phyloP scores from a whole-genome alignment of 495 filamentous ascomycete species.

The Hypoxylon lenormandii region DNA sequence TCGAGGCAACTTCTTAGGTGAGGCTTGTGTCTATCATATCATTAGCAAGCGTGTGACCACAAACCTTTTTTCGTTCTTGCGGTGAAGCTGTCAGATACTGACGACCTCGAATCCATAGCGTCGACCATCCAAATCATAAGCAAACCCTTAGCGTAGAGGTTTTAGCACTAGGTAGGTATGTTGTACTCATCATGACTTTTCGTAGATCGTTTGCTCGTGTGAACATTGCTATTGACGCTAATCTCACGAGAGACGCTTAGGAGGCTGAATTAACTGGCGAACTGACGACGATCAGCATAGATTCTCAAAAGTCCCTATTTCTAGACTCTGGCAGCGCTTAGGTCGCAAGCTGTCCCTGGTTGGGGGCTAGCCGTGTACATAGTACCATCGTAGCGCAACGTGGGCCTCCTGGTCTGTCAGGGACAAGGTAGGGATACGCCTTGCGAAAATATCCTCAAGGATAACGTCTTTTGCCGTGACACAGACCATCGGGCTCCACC shows the following conservation, averaged over 20 bases:
- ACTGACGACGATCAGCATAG: conserved; percentile 36
- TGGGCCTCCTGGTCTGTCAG: conserved; percentile 1
- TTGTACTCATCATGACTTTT: conserved; percentile 13
- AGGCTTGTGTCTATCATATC: conserved; percentile 14
- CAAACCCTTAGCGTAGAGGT: conserved; percentile 10
- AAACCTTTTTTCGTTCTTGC: conserved; percentile 18
- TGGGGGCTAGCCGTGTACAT: not conserved
- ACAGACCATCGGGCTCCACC: conserved; percentile 34
- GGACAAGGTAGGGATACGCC: conserved; percentile 28
- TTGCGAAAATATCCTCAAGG: conserved; percentile 23
- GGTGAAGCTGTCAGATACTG: conserved; percentile 21
- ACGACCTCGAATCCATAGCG: conserved; percentile 21
- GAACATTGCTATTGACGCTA: conserved; percentile 18
- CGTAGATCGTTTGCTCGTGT: conserved; percentile 2
- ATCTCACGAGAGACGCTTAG: conserved; percentile 12
- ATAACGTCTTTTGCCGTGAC: conserved; percentile 27
- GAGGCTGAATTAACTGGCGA: conserved; percentile 36
- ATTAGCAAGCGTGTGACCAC: conserved; percentile 1
- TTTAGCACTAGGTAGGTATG: not conserved
- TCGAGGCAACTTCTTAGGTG: conserved; percentile 32
- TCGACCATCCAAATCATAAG: conserved; percentile 3
- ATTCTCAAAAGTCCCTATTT: conserved; percentile 37
- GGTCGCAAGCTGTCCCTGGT: conserved; percentile 23
- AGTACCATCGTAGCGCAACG: conserved; percentile 34
- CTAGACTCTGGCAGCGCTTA: conserved; percentile 24